A percentile compares a stretch with the other conserved stretches of the same genome.
Evolutionary conservation across 495 filamentous ascomycete species (phyloP).

Genomic region (Talaromyces trachyspermus): DNA sequence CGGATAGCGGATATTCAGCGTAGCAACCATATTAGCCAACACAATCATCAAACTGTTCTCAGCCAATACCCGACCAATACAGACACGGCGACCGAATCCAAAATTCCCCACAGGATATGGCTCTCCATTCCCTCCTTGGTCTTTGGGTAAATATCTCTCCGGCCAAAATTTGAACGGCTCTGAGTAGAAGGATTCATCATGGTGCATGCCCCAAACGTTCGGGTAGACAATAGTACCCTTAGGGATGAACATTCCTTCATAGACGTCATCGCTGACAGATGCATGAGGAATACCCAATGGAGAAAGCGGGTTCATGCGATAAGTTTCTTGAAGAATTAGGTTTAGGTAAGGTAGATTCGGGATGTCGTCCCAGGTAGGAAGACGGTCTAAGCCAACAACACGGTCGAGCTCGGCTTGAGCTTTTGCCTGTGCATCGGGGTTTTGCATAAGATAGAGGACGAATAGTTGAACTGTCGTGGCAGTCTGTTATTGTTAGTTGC

Average conservation of each 20-base stretch:
- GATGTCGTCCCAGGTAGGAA: slow-evolving; percentile 15
- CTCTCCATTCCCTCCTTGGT: slow-evolving; percentile 41
- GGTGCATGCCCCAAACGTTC: slow-evolving; percentile 39
- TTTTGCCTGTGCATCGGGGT: slow-evolving; percentile 34
- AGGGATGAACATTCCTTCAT: slow-evolving; percentile 42
- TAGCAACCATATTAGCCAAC: slow-evolving; percentile 14
- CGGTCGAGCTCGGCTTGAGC: slow-evolving; percentile 39
- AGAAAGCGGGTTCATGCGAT: slow-evolving; percentile 27
- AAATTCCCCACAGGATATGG: slow-evolving; percentile 43
- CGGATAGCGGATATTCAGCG: slow-evolving; percentile 12
- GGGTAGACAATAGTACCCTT: slow-evolving; percentile 31
- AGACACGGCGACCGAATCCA: slow-evolving; percentile 39
- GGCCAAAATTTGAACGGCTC: slow-evolving; percentile 33
- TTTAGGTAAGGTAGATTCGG: slow-evolving; percentile 23
- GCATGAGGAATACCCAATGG: slow-evolving; percentile 46
- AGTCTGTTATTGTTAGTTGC: slow-evolving; percentile 13
- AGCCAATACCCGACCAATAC: slow-evolving; percentile 15
- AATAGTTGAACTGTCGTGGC: slow-evolving; percentile 27
- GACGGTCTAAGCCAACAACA: slow-evolving; percentile 16
- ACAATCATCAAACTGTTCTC: slow-evolving; percentile 15
- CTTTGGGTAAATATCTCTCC: slow-evolving; percentile 33
- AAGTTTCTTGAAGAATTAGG: slow-evolving; percentile 25
- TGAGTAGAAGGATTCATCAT: slow-evolving; percentile 29
- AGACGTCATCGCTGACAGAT: slow-evolving; percentile 41
- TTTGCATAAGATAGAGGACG: slow-evolving; percentile 30